phyloP scores from a whole-genome alignment of 202 grass and related monocot species.

The Setaria italica region DNA sequence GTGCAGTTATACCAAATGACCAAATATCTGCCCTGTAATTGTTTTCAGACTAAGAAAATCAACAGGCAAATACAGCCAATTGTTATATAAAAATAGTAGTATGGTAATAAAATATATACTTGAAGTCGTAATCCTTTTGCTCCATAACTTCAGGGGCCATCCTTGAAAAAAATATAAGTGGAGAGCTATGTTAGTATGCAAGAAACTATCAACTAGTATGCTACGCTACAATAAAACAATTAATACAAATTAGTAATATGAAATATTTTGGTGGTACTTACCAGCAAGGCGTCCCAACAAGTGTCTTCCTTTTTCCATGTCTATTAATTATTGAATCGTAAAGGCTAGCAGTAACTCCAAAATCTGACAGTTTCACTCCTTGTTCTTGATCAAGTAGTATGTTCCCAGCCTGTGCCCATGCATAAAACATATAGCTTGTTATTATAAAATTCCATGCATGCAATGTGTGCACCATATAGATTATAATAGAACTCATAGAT shows the following conservation, averaged over 20 bases:
- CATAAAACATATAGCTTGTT: not conserved
- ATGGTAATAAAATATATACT: conserved; percentile 51
- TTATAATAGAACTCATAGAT: not conserved
- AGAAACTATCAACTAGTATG: not conserved
- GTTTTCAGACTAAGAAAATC: conserved; percentile 29
- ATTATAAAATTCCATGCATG: not conserved
- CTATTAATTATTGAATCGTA: conserved; percentile 84
- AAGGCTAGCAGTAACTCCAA: conserved; percentile 85
- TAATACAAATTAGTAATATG: not conserved
- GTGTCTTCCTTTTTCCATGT: conserved; percentile 84
- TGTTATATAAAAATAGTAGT: not conserved
- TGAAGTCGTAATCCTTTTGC: conserved; percentile 91
- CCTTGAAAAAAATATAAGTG: conserved; percentile 48
- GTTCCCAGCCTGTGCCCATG: conserved; percentile 75
- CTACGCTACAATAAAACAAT: not conserved
- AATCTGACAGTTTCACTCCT: conserved; percentile 88
- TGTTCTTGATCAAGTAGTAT: conserved; percentile 80
- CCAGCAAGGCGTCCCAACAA: conserved; percentile 97
- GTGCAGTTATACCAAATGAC: conserved; percentile 94
- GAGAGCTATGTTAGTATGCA: not conserved
- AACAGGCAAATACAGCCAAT: not conserved
- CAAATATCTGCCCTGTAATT: conserved; percentile 84
- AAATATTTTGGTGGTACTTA: conserved; percentile 10
- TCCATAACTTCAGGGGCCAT: conserved; percentile 99
- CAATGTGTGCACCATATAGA: not conserved